A percentile compares a stretch with the other conserved stretches of the same genome.
These are phyloP conservation scores for Vicia sativa DNA, from an alignment of 306 rosid species.

Conservation along the genomic window DNA sequence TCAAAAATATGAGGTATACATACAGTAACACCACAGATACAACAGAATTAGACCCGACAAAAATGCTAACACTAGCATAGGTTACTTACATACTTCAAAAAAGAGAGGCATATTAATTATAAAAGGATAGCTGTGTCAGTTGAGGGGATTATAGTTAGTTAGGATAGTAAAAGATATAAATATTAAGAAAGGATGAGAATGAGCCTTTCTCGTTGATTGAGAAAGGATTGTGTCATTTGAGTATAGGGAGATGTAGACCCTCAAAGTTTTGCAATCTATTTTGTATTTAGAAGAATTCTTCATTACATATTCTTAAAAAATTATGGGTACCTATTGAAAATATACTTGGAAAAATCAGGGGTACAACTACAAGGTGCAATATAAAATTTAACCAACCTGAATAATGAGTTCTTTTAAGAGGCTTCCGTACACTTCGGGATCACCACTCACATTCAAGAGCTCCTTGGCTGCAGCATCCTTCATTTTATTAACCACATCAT, in stretches of 20 bases:
- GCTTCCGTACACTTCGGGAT: constrained; percentile 58
- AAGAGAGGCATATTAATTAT: too few relatives aligned
- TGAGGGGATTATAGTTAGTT: background rate
- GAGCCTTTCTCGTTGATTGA: background rate
- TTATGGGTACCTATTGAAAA: background rate
- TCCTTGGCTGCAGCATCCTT: constrained; percentile 83
- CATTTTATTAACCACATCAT: constrained; percentile 84
- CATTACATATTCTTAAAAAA: background rate
- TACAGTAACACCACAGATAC: background rate
- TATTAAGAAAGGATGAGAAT: background rate
- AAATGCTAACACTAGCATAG: background rate
- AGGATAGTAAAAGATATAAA: constrained; percentile 3
- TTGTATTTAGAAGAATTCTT: background rate
- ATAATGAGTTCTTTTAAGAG: constrained; percentile 80
- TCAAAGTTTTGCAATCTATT: constrained; percentile 1
- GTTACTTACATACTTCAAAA: too few relatives aligned
- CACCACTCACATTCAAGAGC: constrained; percentile 66
- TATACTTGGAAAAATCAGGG: background rate
- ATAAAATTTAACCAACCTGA: constrained; percentile 61
- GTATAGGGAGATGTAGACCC: background rate
- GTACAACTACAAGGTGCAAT: background rate
- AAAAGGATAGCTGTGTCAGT: background rate
- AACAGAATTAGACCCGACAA: background rate
- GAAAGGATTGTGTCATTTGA: background rate
- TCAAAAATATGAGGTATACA: background rate